Evolutionary conservation across 2,329 filamentous ascomycete species (phyloP), one percentile per base, ranked within the genome.

Genomic region (Cryphonectria nitschkei): DNA sequence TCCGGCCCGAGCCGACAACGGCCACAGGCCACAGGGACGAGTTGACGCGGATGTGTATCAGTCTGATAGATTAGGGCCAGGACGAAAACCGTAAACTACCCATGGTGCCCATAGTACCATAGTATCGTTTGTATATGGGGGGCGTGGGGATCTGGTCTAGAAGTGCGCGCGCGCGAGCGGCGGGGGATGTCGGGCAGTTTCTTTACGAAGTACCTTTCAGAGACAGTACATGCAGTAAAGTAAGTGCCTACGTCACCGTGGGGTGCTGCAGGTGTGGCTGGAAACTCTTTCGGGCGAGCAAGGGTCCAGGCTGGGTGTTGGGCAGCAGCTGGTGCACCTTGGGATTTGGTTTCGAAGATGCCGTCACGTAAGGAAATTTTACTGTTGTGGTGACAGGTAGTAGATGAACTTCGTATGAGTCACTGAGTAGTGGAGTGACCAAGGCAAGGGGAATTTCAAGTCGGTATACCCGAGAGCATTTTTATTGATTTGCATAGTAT

Each of bases 181-280:
- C 26, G 26, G 50, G 8, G 50, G n/a, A 56, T 26, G 54, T 58
- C 26, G 29, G 54, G 29, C 54, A 34, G 22, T 37, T 6, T 19
- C 54, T 11, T 22, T 34, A 8, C 43, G 7, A 19, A 19, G 43
- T 22, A 50, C 3, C 34, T 34, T 34, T 22, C 3, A 4, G 22
- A 22, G 6, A 22, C 43, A 50, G 43, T 22, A 22, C 19, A 50
- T 22, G 7, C 16, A 46, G 43, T 22, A 16, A 16, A 22, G 43
- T 5, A 5, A 16, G 19, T 46, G 61, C 6, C 50, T 70, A 70
- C 69, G 69, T 70, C 69, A 70, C 50, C 16, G 65, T 68, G 69
- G 69, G 69, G 65, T 34, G 16, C 39, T 32, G 63, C 43, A 54
- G 41, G 16, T 63, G 58, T 46, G 67, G 41, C 19, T 50, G 46